Evolutionary conservation across 257 asterid genomes (phyloP).

Genomic region (Marsdenia floribunda): DNA sequence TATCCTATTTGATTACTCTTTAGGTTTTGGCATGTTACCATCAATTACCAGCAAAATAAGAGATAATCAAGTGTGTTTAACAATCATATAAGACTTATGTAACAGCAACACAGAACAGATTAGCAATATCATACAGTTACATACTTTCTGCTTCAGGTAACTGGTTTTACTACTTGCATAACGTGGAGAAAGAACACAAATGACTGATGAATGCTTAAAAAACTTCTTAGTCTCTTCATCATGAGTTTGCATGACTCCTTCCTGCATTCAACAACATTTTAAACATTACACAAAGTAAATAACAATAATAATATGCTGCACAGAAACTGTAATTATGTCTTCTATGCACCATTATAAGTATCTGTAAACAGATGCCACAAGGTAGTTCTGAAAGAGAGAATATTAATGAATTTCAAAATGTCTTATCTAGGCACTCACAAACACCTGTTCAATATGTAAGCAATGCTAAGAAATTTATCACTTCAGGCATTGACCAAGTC

Average conservation of each 20-base stretch:
- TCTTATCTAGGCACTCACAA: background rate
- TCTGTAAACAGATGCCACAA: background rate
- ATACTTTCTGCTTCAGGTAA: conserved; percentile 74
- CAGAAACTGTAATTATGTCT: background rate
- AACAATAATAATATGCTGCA: background rate
- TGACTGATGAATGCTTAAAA: conserved; percentile 80
- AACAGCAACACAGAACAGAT: conserved; percentile 10
- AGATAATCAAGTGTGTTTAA: background rate
- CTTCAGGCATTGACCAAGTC: background rate
- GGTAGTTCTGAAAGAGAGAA: background rate
- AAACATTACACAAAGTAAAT: conserved; percentile 7
- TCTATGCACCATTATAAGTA: background rate
- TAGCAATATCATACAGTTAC: conserved; percentile 12
- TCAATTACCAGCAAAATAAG: background rate
- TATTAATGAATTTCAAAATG: background rate
- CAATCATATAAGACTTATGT: background rate
- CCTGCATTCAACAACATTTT: conserved; percentile 45
- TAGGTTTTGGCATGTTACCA: background rate
- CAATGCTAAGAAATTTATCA: background rate
- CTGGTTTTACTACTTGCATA: conserved; percentile 81
- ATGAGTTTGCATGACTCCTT: conserved; percentile 82
- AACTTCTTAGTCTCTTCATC: conserved; percentile 91
- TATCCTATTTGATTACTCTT: background rate
- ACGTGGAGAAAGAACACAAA: conserved; percentile 82
- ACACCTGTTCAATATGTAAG: background rate